Conservation (phyloP, 306 rosid species). For the Begonia peltatifolia region DNA sequence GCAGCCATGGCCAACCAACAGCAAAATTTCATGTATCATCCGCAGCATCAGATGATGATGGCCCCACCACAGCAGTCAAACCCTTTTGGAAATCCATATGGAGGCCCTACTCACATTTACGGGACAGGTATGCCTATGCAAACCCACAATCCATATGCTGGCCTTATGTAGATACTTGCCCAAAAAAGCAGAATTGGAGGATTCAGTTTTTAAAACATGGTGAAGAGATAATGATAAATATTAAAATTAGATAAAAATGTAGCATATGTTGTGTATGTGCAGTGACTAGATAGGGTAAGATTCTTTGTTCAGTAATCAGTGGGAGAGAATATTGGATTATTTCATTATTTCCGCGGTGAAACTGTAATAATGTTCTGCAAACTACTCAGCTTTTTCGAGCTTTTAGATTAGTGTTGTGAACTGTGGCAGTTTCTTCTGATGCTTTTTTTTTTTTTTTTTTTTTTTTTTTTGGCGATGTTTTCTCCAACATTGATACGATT, state of each 20-base stretch:
- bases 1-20: conserved; percentile 85
- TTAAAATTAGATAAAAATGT: conserved; percentile 35
- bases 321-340: conserved; percentile 37
- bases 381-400: conserved; percentile 8
- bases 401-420: conserved; percentile 5
- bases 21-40: conserved; percentile 72
- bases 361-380: conserved; percentile 33
- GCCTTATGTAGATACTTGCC: conserved; percentile 43
- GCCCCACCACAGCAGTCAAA: conserved; percentile 48
- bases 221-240: conserved; percentile 8
- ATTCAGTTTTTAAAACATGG: too few species aligned
- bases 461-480: background rate
- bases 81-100: conserved; percentile 81
- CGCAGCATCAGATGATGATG: conserved; percentile 74
- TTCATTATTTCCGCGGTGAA: conserved; percentile 43
- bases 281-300: conserved; percentile 64
- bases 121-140: conserved; percentile 88
- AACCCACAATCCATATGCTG: conserved; percentile 73
- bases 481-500: conserved; percentile 18
- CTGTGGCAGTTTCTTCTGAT: conserved; percentile 4
- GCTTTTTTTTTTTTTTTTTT: background rate
- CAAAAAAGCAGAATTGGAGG: conserved; percentile 2
- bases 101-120: conserved; percentile 50
- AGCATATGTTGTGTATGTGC: conserved; percentile 70
- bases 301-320: conserved; percentile 72